Percentiles rank a stretch among this genome's conserved stretches.
phyloP scores from a whole-genome alignment of 768 basidiomycete genomes.

The Tubosaeta sp. region DNA sequence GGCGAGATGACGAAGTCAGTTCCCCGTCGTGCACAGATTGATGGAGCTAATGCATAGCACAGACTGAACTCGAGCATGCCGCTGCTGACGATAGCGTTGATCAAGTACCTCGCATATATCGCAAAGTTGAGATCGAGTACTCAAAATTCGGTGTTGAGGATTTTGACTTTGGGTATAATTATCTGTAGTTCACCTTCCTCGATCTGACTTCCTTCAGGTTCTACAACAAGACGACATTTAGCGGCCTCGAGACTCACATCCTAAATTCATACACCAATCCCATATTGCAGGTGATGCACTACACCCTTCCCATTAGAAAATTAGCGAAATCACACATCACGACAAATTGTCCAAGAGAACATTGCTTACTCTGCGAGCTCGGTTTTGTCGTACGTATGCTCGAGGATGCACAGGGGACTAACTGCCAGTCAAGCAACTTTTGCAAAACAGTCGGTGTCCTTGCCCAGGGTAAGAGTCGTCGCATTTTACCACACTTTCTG shows the following conservation, averaged over 20 bases:
- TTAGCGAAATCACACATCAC: conserved; percentile 91
- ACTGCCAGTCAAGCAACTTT: conserved; percentile 97
- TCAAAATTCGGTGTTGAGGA: conserved; percentile 98
- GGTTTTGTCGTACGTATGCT: conserved; percentile 95
- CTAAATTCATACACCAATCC: conserved; percentile 96
- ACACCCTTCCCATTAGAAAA: conserved; percentile 67
- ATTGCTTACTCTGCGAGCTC: conserved; percentile 92
- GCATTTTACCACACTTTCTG: neutral
- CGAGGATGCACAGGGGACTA: conserved; percentile 88
- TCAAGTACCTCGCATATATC: conserved; percentile 75
- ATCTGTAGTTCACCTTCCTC: neutral
- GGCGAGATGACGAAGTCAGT: conserved; percentile 40
- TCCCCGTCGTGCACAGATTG: neutral
- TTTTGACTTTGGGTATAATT: conserved; percentile 91
- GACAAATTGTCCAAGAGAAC: conserved; percentile 81
- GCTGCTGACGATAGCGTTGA: conserved; percentile 49
- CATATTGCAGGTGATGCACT: conserved; percentile 87
- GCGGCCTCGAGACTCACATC: conserved; percentile 95
- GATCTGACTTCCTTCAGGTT: conserved; percentile 47
- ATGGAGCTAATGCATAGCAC: conserved; percentile 5
- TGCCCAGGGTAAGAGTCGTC: conserved; percentile 63
- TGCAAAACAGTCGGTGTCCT: conserved; percentile 89
- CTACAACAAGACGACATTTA: conserved; percentile 87
- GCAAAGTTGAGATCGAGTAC: conserved; percentile 95
- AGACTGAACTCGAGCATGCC: conserved; percentile 54